phyloP scores from a whole-genome alignment of 2,329 filamentous ascomycete genomes.

The Ascochyta viciae-villosae region DNA sequence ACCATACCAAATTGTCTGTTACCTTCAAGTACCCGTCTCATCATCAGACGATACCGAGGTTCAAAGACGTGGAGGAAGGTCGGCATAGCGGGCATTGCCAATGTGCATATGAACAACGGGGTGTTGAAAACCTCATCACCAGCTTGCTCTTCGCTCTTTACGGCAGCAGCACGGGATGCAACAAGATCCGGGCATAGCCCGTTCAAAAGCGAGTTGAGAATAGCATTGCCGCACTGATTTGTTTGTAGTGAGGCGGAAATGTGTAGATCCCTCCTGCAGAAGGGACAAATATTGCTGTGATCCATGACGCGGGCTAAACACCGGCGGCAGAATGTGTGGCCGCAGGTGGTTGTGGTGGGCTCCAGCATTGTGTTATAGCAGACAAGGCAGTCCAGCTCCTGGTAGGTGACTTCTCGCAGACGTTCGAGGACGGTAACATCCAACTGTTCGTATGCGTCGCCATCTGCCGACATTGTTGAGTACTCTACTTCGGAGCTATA shows the following conservation, averaged over 20 bases:
- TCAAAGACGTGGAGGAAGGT: constrained; percentile 93
- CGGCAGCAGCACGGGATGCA: constrained; percentile 62
- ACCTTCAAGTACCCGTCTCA: constrained; percentile 76
- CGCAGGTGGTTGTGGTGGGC: constrained; percentile 83
- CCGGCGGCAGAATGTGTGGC: constrained; percentile 85
- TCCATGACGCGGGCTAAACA: constrained; percentile 80
- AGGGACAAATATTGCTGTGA: constrained; percentile 78
- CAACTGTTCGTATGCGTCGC: constrained; percentile 48
- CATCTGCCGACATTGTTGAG: constrained; percentile 43
- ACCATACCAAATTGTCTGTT: constrained; percentile 86
- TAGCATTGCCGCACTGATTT: constrained; percentile 65
- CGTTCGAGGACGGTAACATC: constrained; percentile 62
- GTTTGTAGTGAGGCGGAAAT: constrained; percentile 57
- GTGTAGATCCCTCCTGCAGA: constrained; percentile 73
- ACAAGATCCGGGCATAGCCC: constrained; percentile 73
- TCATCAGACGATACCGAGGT: constrained; percentile 89
- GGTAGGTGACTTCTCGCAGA: constrained; percentile 67
- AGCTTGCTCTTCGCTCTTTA: constrained; percentile 64
- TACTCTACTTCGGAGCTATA: constrained; percentile 65
- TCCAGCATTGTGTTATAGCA: constrained; percentile 84
- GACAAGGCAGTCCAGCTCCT: constrained; percentile 85
- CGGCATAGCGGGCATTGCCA: constrained; percentile 81
- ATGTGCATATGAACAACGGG: constrained; percentile 77
- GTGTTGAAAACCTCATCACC: constrained; percentile 65
- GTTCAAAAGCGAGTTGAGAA: constrained; percentile 68